These are phyloP conservation scores for Ustilago shanxiensis DNA, from an alignment of 1,284 basidiomycete species.

Conservation along the genomic window DNA sequence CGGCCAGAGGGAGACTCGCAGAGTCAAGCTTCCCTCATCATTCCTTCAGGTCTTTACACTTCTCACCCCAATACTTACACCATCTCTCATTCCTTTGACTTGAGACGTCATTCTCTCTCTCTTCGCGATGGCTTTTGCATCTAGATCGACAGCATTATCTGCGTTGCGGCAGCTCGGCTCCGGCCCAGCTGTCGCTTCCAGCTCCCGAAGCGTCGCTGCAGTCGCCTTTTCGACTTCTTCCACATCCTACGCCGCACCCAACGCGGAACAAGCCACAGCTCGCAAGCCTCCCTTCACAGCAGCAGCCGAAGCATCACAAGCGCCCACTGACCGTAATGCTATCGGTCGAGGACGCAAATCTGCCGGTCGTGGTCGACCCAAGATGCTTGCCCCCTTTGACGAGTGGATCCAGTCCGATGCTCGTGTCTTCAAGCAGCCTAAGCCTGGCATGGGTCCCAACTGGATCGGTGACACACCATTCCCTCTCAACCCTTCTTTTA, in stretches of 20 bases:
- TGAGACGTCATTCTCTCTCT: not conserved
- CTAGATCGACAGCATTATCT: conserved; percentile 24
- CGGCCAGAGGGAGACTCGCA: not conserved
- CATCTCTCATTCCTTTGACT: too few relatives aligned
- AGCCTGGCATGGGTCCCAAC: conserved; percentile 61
- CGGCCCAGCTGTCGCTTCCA: conserved; percentile 39
- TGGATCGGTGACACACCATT: conserved; percentile 68
- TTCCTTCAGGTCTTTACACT: too few relatives aligned
- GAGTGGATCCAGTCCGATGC: conserved; percentile 62
- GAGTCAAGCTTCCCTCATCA: too few relatives aligned
- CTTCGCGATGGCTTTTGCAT: conserved; percentile 28
- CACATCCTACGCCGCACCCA: conserved; percentile 25
- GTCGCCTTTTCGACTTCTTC: conserved; percentile 38
- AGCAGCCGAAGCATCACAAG: conserved; percentile 32
- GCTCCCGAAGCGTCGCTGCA: conserved; percentile 31
- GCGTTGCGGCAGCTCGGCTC: conserved; percentile 35
- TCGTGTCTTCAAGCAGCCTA: conserved; percentile 57
- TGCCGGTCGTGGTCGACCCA: conserved; percentile 39
- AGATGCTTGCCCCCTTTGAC: conserved; percentile 55
- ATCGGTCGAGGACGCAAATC: conserved; percentile 47
- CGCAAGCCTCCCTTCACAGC: conserved; percentile 37
- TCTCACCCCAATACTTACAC: too few relatives aligned
- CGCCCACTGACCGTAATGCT: conserved; percentile 27
- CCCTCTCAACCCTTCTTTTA: conserved; percentile 67
- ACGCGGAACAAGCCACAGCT: conserved; percentile 33